Base-by-base conservation (phyloP, 1,284 basidiomycete genomes). In the Meira nashicola region DNA sequence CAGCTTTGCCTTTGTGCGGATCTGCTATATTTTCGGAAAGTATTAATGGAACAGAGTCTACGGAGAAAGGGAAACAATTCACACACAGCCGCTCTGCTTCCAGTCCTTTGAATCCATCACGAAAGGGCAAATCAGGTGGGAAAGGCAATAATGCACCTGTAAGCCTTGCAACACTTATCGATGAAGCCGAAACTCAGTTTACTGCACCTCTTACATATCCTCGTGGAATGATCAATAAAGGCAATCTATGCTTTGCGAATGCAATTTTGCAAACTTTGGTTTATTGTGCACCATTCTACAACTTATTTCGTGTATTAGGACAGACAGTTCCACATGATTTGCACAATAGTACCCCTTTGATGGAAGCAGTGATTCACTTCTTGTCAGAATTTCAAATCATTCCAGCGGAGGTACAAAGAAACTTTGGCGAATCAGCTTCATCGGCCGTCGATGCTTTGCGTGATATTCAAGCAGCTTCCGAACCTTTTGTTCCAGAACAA, bases 221-320 rank as follows among this genome's bases (percentile, higher is more conserved):
- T 0, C 84, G 93, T 33, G 94, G 94, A 4, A 81, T 98, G 46
- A 84, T 97, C 72, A 98, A 97, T 80, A 89, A 86, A 5, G 94
- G 94, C 9, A 98, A 98, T 80, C 89, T 96, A 85, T 98, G 94
- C 80, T 98, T 96, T 77, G 92, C 93, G 54, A 97, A 97, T 74
- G 87, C 92, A 0, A 89, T 82, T 37, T 81, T 97, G 23, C 94
- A 97, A 80, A 86, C 90, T 1, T 83, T 98, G 19, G 85, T 94
- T 1, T 94, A 92, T 79, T 92, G 89, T 71, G 84, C 85, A 14
- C 90, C 89, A 1, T 95, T 97, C 79, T 87, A 87, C 72, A 83
- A 84, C 52, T 80, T 96, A 54, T 89, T 97, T 73, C 83, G 81
- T 39, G 86, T 89, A 63, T 80, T 96, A 5, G 87, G 85, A 28